Evolutionary conservation across 2,329 filamentous ascomycete species (phyloP).

Genomic region (Claviceps digitariae): DNA sequence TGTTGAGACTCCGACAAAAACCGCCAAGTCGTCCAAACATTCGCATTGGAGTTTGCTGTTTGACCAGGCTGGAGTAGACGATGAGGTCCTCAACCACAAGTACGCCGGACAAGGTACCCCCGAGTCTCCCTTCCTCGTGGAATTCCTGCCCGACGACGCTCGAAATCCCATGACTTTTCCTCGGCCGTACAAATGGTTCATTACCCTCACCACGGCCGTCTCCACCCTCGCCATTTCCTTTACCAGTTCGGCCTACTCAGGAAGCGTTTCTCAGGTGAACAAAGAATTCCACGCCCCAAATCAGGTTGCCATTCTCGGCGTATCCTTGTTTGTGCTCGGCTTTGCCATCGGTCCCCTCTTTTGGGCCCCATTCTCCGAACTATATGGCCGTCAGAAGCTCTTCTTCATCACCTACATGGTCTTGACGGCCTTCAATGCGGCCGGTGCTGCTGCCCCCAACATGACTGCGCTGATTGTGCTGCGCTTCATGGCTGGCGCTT

Average conservation of each 20-base stretch:
- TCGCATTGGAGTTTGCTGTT: constrained; percentile 39
- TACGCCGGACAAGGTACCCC: constrained; percentile 50
- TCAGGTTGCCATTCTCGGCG: constrained; percentile 45
- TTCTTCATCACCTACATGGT: constrained; percentile 45
- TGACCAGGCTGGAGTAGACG: constrained; percentile 44
- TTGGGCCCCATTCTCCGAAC: constrained; percentile 53
- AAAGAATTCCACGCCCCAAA: constrained; percentile 35
- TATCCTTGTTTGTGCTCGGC: constrained; percentile 51
- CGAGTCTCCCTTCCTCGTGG: constrained; percentile 54
- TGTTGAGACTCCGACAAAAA: constrained; percentile 26
- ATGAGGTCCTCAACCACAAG: constrained; percentile 38
- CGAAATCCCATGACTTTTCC: constrained; percentile 53
- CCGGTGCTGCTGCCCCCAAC: constrained; percentile 40
- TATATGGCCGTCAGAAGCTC: constrained; percentile 47
- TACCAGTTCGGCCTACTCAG: constrained; percentile 53
- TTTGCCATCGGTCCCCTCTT: constrained; percentile 49
- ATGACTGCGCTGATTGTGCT: constrained; percentile 49
- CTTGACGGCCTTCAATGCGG: constrained; percentile 49
- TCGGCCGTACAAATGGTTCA: constrained; percentile 46
- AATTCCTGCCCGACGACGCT: constrained; percentile 52
- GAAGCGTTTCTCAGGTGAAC: constrained; percentile 40
- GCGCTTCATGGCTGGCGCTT: constrained; percentile 53
- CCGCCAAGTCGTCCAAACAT: constrained; percentile 15
- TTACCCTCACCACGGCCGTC: constrained; percentile 48
- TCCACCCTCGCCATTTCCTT: constrained; percentile 59